These are phyloP conservation scores for Linanthus parryae DNA, from an alignment of 148 eudicot genomes.

Conservation along the genomic window DNA sequence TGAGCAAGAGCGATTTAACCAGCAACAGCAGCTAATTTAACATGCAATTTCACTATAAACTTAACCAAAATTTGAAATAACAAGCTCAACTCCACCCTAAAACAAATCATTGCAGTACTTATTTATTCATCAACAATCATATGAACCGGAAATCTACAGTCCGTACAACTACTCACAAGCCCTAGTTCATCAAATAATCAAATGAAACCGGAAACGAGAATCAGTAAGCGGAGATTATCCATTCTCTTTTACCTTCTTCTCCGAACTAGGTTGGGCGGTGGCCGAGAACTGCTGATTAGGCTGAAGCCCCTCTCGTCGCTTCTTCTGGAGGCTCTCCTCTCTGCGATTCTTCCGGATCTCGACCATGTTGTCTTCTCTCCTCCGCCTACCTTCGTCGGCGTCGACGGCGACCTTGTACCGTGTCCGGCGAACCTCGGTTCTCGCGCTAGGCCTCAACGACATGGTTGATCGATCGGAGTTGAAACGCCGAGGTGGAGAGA, in stretches of 20 bases:
- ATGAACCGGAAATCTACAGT: neutral
- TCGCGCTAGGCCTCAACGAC: conserved; percentile 33
- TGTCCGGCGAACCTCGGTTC: conserved; percentile 33
- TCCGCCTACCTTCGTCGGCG: conserved; percentile 36
- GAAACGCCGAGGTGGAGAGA: neutral
- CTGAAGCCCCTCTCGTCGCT: conserved; percentile 28
- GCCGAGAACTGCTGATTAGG: conserved; percentile 8
- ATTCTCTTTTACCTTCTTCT: conserved; percentile 15
- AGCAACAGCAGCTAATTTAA: too few relatives aligned
- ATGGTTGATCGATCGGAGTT: conserved; percentile 11
- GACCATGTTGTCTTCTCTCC: conserved; percentile 45
- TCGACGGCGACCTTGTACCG: conserved; percentile 44
- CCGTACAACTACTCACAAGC: neutral
- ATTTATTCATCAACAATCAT: neutral
- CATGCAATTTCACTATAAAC: too few relatives aligned
- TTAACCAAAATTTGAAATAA: too few relatives aligned
- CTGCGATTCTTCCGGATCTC: conserved; percentile 41
- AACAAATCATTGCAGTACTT: neutral
- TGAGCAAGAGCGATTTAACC: too few relatives aligned
- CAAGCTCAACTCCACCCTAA: neutral
- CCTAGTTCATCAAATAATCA: neutral
- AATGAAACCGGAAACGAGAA: neutral
- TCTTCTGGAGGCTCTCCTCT: conserved; percentile 36
- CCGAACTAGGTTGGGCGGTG: neutral
- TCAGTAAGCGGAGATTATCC: neutral